Percentiles rank a stretch among this genome's conserved stretches.
Conservation (phyloP, 345 rosid species). For the Cardamine resedifolia region DNA sequence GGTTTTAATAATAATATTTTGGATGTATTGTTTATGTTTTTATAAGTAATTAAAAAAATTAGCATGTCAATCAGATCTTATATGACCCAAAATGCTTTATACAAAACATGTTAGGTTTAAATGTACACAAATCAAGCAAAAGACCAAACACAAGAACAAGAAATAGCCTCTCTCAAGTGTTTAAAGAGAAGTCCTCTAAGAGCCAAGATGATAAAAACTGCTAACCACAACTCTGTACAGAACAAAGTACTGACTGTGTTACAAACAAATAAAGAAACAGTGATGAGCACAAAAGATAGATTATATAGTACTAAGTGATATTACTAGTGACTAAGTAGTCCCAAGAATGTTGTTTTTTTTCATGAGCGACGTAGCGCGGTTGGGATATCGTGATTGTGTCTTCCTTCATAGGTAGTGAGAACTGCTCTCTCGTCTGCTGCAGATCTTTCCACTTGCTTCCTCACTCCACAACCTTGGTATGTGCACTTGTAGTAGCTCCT, state of each 20-base stretch:
- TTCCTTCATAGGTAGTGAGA: constrained; percentile 98
- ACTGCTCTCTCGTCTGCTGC: constrained; percentile 84
- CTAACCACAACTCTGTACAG: constrained; percentile 27
- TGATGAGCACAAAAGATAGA: constrained; percentile 25
- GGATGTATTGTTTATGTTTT: too few species aligned
- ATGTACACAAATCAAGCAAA: constrained; percentile 19
- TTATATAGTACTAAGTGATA: constrained; percentile 34
- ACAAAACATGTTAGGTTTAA: neutral
- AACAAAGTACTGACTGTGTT: constrained; percentile 24
- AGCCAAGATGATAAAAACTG: constrained; percentile 18
- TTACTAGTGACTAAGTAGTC: constrained; percentile 40
- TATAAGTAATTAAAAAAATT: too few species aligned
- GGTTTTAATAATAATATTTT: too few species aligned
- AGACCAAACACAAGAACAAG: constrained; percentile 22
- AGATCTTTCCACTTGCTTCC: constrained; percentile 96
- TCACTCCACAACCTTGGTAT: constrained; percentile 73
- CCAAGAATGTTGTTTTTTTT: constrained; percentile 43
- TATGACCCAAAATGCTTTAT: too few species aligned
- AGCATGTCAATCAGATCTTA: too few species aligned
- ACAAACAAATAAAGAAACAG: constrained; percentile 42
- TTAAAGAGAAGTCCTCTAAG: constrained; percentile 22
- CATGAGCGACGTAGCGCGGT: constrained; percentile 60
- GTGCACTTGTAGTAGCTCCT: constrained; percentile 99
- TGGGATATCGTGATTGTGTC: constrained; percentile 93
- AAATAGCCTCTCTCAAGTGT: too few species aligned